These are phyloP conservation scores for Litsea cubeba DNA, from an alignment of 164 flowering plant genomes.

Conservation along the genomic window DNA sequence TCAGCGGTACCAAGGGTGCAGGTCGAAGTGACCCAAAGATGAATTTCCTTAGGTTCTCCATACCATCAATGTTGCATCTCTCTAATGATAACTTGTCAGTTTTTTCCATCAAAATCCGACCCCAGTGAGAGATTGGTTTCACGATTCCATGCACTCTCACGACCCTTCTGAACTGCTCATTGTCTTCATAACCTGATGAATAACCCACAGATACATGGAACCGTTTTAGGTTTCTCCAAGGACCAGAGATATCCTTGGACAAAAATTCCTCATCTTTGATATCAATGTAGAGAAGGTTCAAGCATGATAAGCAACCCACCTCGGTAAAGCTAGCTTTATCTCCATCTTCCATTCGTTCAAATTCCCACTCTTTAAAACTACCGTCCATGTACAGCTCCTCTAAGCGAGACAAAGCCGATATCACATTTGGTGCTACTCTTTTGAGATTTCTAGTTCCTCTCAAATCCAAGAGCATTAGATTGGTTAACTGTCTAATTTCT, in stretches of 20 bases:
- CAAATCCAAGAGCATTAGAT: constrained; percentile 3
- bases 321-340: neutral
- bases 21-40: neutral
- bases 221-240: neutral
- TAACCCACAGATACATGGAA: neutral
- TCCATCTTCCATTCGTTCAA: neutral
- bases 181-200: neutral
- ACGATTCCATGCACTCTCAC: neutral
- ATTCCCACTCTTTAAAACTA: constrained; percentile 7
- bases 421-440: constrained; percentile 3
- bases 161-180: neutral
- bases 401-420: constrained; percentile 1
- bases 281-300: neutral
- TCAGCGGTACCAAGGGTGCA: neutral
- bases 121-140: neutral
- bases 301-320: neutral
- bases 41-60: neutral
- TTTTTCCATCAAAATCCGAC: neutral
- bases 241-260: neutral
- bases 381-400: constrained; percentile 6
- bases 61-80: neutral
- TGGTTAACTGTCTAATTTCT: neutral
- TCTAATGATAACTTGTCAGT: neutral
- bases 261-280: constrained; percentile 1
- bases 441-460: neutral